These are phyloP conservation scores for Aulographum hederae DNA, from an alignment of 2,329 filamentous ascomycete genomes.

Conservation along the genomic window DNA sequence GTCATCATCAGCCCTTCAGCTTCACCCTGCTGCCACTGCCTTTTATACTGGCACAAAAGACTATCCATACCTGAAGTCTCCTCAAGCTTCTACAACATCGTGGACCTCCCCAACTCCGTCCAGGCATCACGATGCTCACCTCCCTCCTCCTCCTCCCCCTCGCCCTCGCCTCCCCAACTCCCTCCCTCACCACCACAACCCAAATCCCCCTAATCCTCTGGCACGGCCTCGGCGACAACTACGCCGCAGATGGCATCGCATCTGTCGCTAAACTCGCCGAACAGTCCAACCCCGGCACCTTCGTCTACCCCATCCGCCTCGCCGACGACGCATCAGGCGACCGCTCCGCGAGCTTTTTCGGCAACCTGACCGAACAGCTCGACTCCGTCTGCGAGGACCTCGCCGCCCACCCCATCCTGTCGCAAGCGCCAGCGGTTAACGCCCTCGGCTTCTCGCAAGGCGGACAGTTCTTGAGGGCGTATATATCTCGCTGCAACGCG, in stretches of 20 bases:
- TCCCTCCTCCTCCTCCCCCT: too few species aligned
- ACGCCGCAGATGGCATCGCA: slow-evolving; percentile 55
- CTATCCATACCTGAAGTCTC: too few species aligned
- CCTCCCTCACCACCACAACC: slow-evolving; percentile 3
- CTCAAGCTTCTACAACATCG: too few species aligned
- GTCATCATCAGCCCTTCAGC: too few species aligned
- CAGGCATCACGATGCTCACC: too few species aligned
- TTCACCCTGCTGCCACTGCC: too few species aligned
- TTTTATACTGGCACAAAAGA: too few species aligned
- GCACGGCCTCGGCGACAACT: slow-evolving; percentile 73
- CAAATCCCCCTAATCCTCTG: slow-evolving; percentile 84
- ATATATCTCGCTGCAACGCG: slow-evolving; percentile 69
- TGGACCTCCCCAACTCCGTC: too few species aligned
- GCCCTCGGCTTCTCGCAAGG: slow-evolving; percentile 91
- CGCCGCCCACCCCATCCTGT: slow-evolving; percentile 57
- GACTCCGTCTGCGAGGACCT: slow-evolving; percentile 61
- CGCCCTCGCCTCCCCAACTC: too few species aligned
- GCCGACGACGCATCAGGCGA: slow-evolving; percentile 48
- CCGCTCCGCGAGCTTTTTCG: slow-evolving; percentile 72
- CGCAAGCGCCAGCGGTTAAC: slow-evolving; percentile 67
- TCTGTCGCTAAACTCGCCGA: slow-evolving; percentile 54
- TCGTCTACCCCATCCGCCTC: slow-evolving; percentile 63
- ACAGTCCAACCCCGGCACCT: slow-evolving; percentile 59
- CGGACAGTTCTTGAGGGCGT: slow-evolving; percentile 84
- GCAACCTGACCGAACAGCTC: slow-evolving; percentile 70